Base-by-base conservation (phyloP, 2,329 filamentous ascomycete genomes). In the Volutella citrinella region DNA sequence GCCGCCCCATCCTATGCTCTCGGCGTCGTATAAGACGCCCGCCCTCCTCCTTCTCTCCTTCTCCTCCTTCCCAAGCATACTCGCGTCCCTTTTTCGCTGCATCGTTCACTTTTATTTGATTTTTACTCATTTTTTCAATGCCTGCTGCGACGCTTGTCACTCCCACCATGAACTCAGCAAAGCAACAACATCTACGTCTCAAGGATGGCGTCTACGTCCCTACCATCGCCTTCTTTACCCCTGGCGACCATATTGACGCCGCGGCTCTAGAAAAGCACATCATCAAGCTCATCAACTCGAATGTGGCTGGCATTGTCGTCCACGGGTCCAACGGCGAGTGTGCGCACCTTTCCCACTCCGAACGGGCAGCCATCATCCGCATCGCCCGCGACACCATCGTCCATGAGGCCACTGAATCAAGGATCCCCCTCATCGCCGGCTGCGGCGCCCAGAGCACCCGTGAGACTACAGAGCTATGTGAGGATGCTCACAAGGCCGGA, bases 281-380 rank as follows among this genome's bases (percentile, higher is more conserved):
- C 27, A 51, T 60, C 29, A 53, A 59, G 22, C 50, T 64, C 8
- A 84, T 84, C 29, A 71, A 81, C 51, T 76, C 84, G 21, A 84
- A 85, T 39, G 79, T 90, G 31, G 75, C 81, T 16, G 85, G 86
- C 10, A 72, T 93, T 30, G 83, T 85, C 30, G 87, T 84, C 9
- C 86, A 90, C 57, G 87, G 87, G 27, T 88, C 82, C 54, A 93
- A 91, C 53, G 87, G 87, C 51, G 87, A 93, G 66, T 86, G 86
- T 6, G 85, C 88, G 13, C 86, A 90, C 55, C 72, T 93, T 19
- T 81, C 81, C 18, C 80, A 82, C 46, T 68, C 74, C 16, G 87
- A 91, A 63, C 78, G 85, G 37, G 74, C 76, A 25, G 66, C 79
- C 33, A 78, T 91, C 45, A 88, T 61, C 68, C 5, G 66, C 70